Evolutionary conservation across 202 grass and related monocot species (phyloP).

Genomic region (Alloteropsis angusta): DNA sequence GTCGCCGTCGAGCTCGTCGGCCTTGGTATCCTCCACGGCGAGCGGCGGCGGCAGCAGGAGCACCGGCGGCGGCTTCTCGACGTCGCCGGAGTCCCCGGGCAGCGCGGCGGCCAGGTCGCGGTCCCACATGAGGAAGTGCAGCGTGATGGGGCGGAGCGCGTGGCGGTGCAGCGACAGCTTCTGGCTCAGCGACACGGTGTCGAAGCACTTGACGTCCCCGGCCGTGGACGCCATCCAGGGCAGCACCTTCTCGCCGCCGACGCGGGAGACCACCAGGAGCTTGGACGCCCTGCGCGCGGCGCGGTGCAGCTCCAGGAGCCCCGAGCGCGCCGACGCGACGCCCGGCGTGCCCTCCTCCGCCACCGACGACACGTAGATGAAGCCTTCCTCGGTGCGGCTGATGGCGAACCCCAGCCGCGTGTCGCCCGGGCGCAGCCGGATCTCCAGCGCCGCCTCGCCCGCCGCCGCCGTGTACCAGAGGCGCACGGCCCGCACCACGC

Average conservation of each 20-base stretch:
- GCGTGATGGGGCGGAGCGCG: conserved; percentile 64
- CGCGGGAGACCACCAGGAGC: conserved; percentile 68
- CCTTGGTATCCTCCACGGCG: background rate
- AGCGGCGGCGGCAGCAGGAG: background rate
- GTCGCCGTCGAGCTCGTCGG: background rate
- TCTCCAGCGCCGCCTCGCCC: conserved; percentile 58
- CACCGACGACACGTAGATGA: conserved; percentile 87
- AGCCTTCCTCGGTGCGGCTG: conserved; percentile 86
- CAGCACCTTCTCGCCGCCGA: conserved; percentile 72
- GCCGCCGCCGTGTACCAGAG: conserved; percentile 66
- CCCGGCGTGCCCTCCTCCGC: conserved; percentile 55
- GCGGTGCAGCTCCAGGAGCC: conserved; percentile 54
- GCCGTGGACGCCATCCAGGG: conserved; percentile 67
- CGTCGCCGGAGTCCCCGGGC: background rate
- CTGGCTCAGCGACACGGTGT: conserved; percentile 93
- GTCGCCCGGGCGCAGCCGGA: conserved; percentile 52
- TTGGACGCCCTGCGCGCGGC: conserved; percentile 39
- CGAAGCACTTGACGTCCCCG: conserved; percentile 75
- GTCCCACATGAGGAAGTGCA: conserved; percentile 83
- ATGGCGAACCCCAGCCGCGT: conserved; percentile 77
- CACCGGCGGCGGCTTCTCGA: background rate
- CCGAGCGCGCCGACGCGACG: conserved; percentile 57
- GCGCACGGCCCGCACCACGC: conserved; percentile 67
- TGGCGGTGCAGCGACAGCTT: conserved; percentile 88
- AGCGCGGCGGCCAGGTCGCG: background rate